Evolutionary conservation across 192 early-diverging fungal species (phyloP), one percentile per base, ranked within the genome.

Genomic region (Umbelopsis isabellina): DNA sequence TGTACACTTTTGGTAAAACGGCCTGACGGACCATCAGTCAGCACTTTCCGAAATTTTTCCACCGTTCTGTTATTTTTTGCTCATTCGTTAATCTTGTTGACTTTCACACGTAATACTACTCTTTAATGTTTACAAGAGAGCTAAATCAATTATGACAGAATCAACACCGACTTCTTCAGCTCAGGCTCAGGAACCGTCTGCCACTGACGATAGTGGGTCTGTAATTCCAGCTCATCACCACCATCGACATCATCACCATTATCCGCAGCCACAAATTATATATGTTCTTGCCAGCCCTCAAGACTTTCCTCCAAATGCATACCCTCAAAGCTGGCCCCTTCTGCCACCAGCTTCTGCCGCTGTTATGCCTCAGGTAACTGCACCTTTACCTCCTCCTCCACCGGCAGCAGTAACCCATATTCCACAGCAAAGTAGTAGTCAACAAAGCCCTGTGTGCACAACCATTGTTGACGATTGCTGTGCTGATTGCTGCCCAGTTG

Each of bases 401-500:
- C 25, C 55, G 16, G 13, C 55, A 21, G 6, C 25, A 3, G 21
- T 2, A 27, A 13, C 18, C 25, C 55, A 37, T 37, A 1, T 25
- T 3, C 55, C 53, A 18, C 10, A 16, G 11, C 18, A 18, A 20
- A 23, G 7, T 18, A 4, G 8, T 35, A 52, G 20, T 25, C 55
- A 35, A 13, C 30, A n/a, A 12, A 12, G 27, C 18, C 3, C 55
- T 0, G 16, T 30, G 11, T 61, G 55, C 5, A 61, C 25, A 0
- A 61, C 55, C 0, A n/a, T 61, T 61, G 70, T 71, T 7, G 75
- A 68, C 15, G 79, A 74, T 37, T 80, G 79, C 30, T 80, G 79
- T 68, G 71, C 48, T 13, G 72, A 73, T 15, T 80, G 79, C 49
- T 80, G 79, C 73, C 79, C 79, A 10, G 46, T 66, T 22, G 73